Percentiles rank a stretch among this genome's conserved stretches.
Evolutionary conservation across 768 basidiomycete genomes (phyloP).

Genomic region (Suillus tomentosus): DNA sequence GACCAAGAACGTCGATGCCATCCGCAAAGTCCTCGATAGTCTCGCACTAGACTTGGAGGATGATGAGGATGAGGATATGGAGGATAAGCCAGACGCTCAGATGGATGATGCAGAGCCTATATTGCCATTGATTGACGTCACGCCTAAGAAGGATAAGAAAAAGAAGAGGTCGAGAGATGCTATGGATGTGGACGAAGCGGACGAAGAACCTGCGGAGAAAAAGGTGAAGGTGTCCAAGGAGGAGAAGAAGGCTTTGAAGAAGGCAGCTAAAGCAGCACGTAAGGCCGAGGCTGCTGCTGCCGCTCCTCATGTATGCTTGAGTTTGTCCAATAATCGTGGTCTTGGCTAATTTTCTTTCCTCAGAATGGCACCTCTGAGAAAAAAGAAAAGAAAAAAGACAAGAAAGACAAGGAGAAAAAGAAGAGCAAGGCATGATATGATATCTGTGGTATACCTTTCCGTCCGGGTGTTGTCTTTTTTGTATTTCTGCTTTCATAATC

Average conservation of each 20-base stretch:
- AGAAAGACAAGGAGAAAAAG: slow-evolving; percentile 54
- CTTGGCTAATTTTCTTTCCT: slow-evolving; percentile 11
- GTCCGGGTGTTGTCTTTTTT: slow-evolving; percentile 2
- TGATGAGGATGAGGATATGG: slow-evolving; percentile 51
- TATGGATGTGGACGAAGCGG: slow-evolving; percentile 62
- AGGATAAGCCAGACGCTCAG: slow-evolving; percentile 39
- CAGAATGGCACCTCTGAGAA: slow-evolving; percentile 40
- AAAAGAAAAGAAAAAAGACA: slow-evolving; percentile 42
- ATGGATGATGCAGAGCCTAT: slow-evolving; percentile 46
- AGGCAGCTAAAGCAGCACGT: slow-evolving; percentile 68
- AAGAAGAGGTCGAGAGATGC: slow-evolving; percentile 69
- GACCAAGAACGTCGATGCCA: slow-evolving; percentile 89
- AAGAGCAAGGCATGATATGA: slow-evolving; percentile 45
- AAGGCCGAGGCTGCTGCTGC: slow-evolving; percentile 43
- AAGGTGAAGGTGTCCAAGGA: slow-evolving; percentile 81
- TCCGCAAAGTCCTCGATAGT: slow-evolving; percentile 82
- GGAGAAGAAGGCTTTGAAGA: slow-evolving; percentile 85
- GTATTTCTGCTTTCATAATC: not conserved
- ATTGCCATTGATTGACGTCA: slow-evolving; percentile 60
- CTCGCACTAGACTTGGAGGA: slow-evolving; percentile 71
- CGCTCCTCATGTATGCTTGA: slow-evolving; percentile 37
- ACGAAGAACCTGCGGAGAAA: slow-evolving; percentile 54
- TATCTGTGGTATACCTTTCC: slow-evolving; percentile 9
- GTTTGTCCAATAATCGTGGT: slow-evolving; percentile 12
- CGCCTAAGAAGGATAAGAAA: slow-evolving; percentile 61